Evolutionary conservation across 2,329 filamentous ascomycete genomes (phyloP), one percentile per base, ranked within the genome.

Genomic region (Colletotrichum musicola): DNA sequence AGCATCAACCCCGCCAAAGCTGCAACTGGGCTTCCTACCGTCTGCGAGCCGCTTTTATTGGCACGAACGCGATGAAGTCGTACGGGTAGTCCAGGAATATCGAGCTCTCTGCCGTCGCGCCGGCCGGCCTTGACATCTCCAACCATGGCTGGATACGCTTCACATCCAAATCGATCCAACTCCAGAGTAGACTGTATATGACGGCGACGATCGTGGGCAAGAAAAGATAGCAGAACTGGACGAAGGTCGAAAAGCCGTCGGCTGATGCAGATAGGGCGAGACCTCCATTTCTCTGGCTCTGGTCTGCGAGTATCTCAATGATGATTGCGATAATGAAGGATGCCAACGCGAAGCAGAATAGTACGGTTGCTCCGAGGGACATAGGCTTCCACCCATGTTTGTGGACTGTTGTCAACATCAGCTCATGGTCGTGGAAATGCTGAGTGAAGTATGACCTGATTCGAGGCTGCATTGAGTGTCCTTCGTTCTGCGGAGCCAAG

Each of bases 71-170:
- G 0, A 82, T 71, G 10, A 83, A 83, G 0, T 80, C 77, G 0
- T 75, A 79, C 0, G 88, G 88, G 44, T 91, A 91, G 0, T 84
- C 80, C 0, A 91, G 56, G 0, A 88, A 76, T 0, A 91, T 16
- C 0, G 86, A 88, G 0, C 85, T 72, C 6, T 78, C 75, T 0
- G 80, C 86, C 0, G 71, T 71, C 0, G 84, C 84, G 0, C 88
- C 88, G 0, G 74, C 71, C 0, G 72, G 14, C 10, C 81, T 84
- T 0, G 87, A 89, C 0, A 91, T 62, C 22, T 90, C 86, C 12
- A 88, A 83, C 79, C 85, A 91, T 0, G 89, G 88, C 40, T 91
- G 88, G 51, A 90, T 77, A 0, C 89, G 72, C 66, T 89, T 88
- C 0, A 82, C 78, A 42, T 91, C 86, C 0, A 90, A 74, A 58